These are phyloP conservation scores for Myxozyma melibiosi DNA, from an alignment of 805 yeast genomes.

Conservation along the genomic window DNA sequence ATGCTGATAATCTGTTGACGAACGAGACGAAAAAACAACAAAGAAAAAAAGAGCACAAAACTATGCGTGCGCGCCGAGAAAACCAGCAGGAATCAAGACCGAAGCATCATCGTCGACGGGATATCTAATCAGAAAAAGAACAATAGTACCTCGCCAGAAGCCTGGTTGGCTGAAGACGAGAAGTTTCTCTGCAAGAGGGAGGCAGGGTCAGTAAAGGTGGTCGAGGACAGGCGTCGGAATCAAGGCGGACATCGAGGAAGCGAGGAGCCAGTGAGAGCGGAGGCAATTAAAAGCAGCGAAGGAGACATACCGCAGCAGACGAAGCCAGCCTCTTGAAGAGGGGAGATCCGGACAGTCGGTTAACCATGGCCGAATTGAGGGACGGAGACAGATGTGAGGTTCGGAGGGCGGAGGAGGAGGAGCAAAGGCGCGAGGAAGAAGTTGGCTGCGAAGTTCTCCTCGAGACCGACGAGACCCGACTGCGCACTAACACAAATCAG, in stretches of 20 bases:
- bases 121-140: too few relatives aligned
- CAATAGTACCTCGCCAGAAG: slow-evolving; percentile 12
- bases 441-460: slow-evolving; percentile 4
- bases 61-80: too few relatives aligned
- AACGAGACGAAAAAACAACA: too few relatives aligned
- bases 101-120: too few relatives aligned
- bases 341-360: slow-evolving; percentile 27
- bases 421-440: not conserved
- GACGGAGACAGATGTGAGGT: not conserved
- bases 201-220: not conserved
- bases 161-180: slow-evolving; percentile 14
- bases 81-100: too few relatives aligned
- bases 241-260: not conserved
- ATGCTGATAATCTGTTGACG: too few relatives aligned
- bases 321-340: slow-evolving; percentile 23
- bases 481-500: slow-evolving; percentile 12
- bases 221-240: not conserved
- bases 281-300: not conserved
- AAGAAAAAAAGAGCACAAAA: too few relatives aligned
- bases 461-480: not conserved
- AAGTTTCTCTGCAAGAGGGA: slow-evolving; percentile 9
- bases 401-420: not conserved
- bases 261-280: not conserved
- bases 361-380: slow-evolving; percentile 24
- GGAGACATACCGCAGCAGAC: slow-evolving; percentile 24